Base-by-base conservation (phyloP, 139 green algal species). In the Coelastrella sp. region DNA sequence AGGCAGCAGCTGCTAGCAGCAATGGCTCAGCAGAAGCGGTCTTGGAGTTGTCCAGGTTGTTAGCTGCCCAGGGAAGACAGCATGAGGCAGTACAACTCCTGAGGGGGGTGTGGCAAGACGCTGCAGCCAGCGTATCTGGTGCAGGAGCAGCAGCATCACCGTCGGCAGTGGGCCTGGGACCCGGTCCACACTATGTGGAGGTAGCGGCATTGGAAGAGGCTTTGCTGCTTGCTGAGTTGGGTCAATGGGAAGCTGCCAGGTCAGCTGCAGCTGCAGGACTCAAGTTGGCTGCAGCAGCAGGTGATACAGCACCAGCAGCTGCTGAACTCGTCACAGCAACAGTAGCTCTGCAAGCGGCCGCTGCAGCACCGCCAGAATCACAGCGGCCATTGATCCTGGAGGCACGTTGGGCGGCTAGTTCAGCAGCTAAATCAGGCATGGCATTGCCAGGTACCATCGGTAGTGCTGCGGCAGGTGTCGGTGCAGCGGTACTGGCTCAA, bases 401-500 rank as follows among this genome's bases (percentile, higher is more conserved):
- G 66, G 77, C 87, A 5, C 54, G 87, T 6, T 81, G 66, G 76
- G 47, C 65, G n/a, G 87, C 87, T 8, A 65, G 54, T 58, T 66
- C 77, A 59, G 87, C 87, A 47, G 79, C 79, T 7, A 91, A 79
- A 66, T 86, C 79, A 3, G 87, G 64, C 5, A 66, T 91, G 61
- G 87, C 77, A 4, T 59, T 91, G 65, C 87, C 87, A 13, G 87
- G 87, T 17, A 87, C 56, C 5, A 17, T 64, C 5, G 87, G 87
- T 23, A 77, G 57, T 64, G 78, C 87, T 57, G 77, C 78, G 32
- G 87, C 87, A 23, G 87, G 87, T 7, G 22, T 86, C 2, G 77
- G 64, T 60, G 87, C 77, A 65, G 87, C 87, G 23, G 76, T 91
- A 66, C 79, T 91, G n/a, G 87, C 87, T 13, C 77, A 78, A n/a